Evolutionary conservation across 768 basidiomycete genomes (phyloP), one percentile per base, ranked within the genome.

Genomic region (Botryobasidium botryosum): DNA sequence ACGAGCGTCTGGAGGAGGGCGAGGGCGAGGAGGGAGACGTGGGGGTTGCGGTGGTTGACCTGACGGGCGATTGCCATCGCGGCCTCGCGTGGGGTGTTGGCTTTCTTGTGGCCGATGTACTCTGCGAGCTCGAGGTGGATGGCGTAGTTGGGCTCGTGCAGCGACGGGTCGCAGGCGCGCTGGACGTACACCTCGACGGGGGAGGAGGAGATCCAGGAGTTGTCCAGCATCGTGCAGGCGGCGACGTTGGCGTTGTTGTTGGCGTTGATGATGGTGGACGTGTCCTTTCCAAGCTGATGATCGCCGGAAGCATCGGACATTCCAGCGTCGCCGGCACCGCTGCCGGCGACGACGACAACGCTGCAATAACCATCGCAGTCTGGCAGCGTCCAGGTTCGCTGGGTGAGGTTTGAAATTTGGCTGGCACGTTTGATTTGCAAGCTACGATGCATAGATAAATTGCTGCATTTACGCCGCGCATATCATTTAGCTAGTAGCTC

Each of bases 41-140:
- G 91, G 0, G 85, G 85, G 55, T 92, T 91, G 46, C 90, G 77
- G 57, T 90, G 82, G 61, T 97, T 97, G 46, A 86, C 77, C 36
- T 85, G 69, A 17, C 78, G 71, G 12, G 86, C 84, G 31, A 86
- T 68, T 44, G 74, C 67, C 74, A 92, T 85, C 25, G 82, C 77
- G 4, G 86, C 87, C 57, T 99, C 94, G 46, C 94, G 75, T 5
- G 94, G 84, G 49, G 73, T 86, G 65, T 99, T 97, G 0, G 90
- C 91, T 62, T 97, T 97, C 68, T 96, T 97, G 46, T 66, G 65
- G 62, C 91, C 92, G 63, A 97, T 77, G 55, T 80, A 75, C 50
- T 96, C 91, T 12, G 88, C 90, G 26, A 97, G 77, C 61, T 96
- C 90, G 52, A 99, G 71, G 59, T 96, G 86, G 23, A 80, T 65